Base-by-base conservation (phyloP, 176 grass and related monocot genomes). In the Tuctoria greenei region DNA sequence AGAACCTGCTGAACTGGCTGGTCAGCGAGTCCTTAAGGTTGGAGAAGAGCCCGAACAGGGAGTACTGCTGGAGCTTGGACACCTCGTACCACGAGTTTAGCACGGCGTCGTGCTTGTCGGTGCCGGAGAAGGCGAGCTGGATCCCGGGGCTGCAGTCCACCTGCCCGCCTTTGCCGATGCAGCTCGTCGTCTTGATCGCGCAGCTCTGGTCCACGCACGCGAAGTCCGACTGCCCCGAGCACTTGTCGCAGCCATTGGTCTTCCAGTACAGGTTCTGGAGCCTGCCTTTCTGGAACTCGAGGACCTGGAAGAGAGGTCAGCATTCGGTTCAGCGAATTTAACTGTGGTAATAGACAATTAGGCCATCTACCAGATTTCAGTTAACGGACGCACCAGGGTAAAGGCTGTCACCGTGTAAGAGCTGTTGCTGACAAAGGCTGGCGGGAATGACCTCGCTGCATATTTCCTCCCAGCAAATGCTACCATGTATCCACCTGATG, bases 31-130 rank as follows among this genome's bases (percentile, higher is more conserved):
- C 86, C 72, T 82, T 98, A 35, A 94, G 68, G 84, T 88, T 46
- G 74, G 91, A 94, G 78, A 90, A 98, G 23, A 98, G 86, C 7
- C 86, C 79, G 41, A 67, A 77, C 7, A 98, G 86, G 26, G 95
- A 94, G 85, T 98, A 92, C 84, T 98, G 95, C 64, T 83, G 83
- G 38, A 98, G 91, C 36, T 90, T 94, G 38, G 95, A 92, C 36
- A 92, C 95, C 64, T 98, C 91, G 50, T 94, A 98, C 95, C 95
- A 98, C 12, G 91, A 94, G 61, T 98, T 98, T 66, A 98, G 84
- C 21, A 88, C 91, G 1, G 76, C 79, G 31, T 98, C 91, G 28
- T 94, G 88, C 68, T 86, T 92, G 80, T 98, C 95, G 4, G 91
- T 94, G 42, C 95, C 95, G 0, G 95, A 94, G 83, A 94, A 98